These are phyloP conservation scores for Penicillium cosmopolitanum DNA, from an alignment of 495 filamentous ascomycete species.

Conservation along the genomic window DNA sequence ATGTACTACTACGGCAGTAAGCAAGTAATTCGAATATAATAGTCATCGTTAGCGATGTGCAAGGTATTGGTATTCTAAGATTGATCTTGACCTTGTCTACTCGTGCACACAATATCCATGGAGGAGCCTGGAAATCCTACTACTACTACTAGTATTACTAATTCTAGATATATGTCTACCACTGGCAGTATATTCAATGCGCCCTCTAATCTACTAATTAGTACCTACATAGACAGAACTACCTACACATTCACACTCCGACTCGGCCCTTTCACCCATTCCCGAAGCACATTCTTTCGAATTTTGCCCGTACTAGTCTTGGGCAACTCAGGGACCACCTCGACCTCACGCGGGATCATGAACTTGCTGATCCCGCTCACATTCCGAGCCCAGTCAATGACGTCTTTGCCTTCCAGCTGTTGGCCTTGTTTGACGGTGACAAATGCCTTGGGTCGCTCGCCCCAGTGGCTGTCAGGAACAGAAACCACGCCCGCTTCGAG, in stretches of 20 bases:
- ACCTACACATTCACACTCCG: background rate
- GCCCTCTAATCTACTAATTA: no score
- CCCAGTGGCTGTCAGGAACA: constrained; percentile 91
- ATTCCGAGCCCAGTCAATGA: constrained; percentile 85
- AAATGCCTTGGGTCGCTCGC: constrained; percentile 92
- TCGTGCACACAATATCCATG: no score
- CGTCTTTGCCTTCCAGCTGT: constrained; percentile 63
- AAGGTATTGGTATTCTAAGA: no score
- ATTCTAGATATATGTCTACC: no score
- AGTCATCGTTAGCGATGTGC: no score
- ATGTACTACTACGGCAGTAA: no score
- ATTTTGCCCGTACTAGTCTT: constrained; percentile 98
- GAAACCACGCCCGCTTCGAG: constrained; percentile 90
- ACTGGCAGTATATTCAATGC: no score
- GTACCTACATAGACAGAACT: no score
- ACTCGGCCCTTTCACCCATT: constrained; percentile 72
- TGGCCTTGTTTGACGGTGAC: constrained; percentile 74
- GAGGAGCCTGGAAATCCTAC: no score
- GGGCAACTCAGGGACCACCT: constrained; percentile 83
- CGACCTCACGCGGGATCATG: constrained; percentile 94
- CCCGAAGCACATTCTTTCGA: constrained; percentile 89
- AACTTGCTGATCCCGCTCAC: constrained; percentile 83
- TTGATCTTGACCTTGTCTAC: no score
- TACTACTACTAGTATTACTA: no score
- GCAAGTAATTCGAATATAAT: no score